Percentiles rank a stretch among this genome's conserved stretches.
phyloP scores from a whole-genome alignment of 2,329 filamentous ascomycete species.

The Coniochaeta sp. region DNA sequence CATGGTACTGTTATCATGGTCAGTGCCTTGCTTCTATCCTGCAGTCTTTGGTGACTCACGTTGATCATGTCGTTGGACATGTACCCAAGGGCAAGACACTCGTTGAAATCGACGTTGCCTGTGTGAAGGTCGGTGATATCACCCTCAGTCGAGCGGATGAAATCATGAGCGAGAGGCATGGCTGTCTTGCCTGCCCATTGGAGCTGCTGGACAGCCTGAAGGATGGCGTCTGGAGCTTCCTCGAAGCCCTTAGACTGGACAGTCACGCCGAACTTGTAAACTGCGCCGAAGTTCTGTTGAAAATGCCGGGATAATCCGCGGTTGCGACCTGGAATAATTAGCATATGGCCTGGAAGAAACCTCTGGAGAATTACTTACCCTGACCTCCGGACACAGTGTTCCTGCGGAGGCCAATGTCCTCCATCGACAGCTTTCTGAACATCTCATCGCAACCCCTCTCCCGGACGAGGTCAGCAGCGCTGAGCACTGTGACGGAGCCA shows the following conservation, averaged over 20 bases:
- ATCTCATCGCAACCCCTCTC: slow-evolving; percentile 53
- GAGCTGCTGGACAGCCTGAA: slow-evolving; percentile 42
- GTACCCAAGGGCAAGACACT: slow-evolving; percentile 56
- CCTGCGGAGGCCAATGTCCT: slow-evolving; percentile 38
- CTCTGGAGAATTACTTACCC: slow-evolving; percentile 20
- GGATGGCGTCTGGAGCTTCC: slow-evolving; percentile 39
- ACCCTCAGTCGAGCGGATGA: slow-evolving; percentile 4
- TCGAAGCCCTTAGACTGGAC: slow-evolving; percentile 43
- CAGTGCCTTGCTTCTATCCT: no score
- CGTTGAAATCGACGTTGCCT: slow-evolving; percentile 47
- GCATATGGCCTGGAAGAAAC: slow-evolving; percentile 2
- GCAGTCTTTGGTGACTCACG: slow-evolving; percentile 27
- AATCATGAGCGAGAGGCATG: slow-evolving; percentile 20
- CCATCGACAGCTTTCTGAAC: slow-evolving; percentile 41
- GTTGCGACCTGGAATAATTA: slow-evolving; percentile 9
- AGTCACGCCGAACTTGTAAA: slow-evolving; percentile 58
- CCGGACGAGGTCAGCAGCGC: slow-evolving; percentile 47
- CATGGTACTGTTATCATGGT: slow-evolving; percentile 42
- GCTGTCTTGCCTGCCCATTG: slow-evolving; percentile 45
- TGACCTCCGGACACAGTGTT: slow-evolving; percentile 26
- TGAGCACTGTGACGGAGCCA: slow-evolving; percentile 48
- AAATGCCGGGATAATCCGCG: slow-evolving; percentile 46
- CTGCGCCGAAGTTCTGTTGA: slow-evolving; percentile 52
- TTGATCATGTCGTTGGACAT: slow-evolving; percentile 52
- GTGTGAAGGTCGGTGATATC: slow-evolving; percentile 12